A percentile compares a stretch with the other conserved stretches of the same genome.
Conservation (phyloP, 2,329 filamentous ascomycete species). For the Neonectria faginata region DNA sequence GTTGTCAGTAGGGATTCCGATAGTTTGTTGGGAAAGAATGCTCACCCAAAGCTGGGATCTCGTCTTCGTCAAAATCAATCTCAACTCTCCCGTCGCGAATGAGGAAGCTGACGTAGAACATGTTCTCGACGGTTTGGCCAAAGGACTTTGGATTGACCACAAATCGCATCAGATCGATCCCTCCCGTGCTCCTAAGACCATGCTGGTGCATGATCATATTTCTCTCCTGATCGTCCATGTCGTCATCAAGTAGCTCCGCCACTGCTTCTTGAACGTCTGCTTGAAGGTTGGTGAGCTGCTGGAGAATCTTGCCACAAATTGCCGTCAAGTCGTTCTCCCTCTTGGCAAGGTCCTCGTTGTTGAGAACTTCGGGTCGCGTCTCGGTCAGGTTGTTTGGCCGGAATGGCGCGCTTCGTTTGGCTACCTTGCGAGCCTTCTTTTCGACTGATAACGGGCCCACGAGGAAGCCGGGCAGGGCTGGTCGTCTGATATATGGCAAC, state of each 20-base stretch:
- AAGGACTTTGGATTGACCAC: constrained; percentile 92
- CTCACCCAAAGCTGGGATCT: constrained; percentile 84
- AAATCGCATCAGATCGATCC: constrained; percentile 85
- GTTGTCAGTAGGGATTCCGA: constrained; percentile 32
- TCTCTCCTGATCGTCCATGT: constrained; percentile 60
- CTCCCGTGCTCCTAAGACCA: constrained; percentile 74
- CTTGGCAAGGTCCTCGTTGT: constrained; percentile 77
- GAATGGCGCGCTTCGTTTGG: constrained; percentile 77
- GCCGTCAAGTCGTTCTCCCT: constrained; percentile 83
- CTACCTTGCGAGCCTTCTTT: constrained; percentile 79
- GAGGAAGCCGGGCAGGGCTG: constrained; percentile 84
- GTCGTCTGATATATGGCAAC: constrained; percentile 77
- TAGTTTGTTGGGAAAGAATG: constrained; percentile 36
- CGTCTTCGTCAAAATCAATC: constrained; percentile 78
- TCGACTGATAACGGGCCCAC: constrained; percentile 90
- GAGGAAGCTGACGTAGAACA: constrained; percentile 96
- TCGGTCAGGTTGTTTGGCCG: constrained; percentile 75
- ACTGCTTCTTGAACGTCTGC: constrained; percentile 61
- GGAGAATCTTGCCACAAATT: constrained; percentile 80
- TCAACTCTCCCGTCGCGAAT: constrained; percentile 86
- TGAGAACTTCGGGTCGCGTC: constrained; percentile 82
- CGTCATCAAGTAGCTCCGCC: constrained; percentile 56
- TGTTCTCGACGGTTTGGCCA: constrained; percentile 93
- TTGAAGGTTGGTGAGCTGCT: constrained; percentile 66
- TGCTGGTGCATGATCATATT: constrained; percentile 71